Conservation (phyloP, 1,284 basidiomycete genomes). For the Entoloma clypeatum region DNA sequence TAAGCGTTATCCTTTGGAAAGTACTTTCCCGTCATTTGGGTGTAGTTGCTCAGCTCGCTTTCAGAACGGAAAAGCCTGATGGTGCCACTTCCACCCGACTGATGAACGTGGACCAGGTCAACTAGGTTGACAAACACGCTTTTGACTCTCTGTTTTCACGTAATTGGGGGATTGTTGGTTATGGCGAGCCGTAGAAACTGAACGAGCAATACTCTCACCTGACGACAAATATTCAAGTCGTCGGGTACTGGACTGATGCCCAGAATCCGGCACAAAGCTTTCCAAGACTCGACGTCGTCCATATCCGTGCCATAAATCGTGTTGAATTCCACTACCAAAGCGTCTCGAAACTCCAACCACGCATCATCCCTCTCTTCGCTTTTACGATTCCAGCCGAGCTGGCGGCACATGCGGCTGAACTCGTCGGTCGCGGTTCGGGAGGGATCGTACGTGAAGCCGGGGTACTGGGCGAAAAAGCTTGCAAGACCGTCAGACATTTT, state of each 20-base stretch:
- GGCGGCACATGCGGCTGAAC: slow-evolving; percentile 16
- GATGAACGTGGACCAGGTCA: slow-evolving; percentile 12
- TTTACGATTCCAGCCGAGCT: slow-evolving; percentile 11
- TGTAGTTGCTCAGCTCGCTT: slow-evolving; percentile 13
- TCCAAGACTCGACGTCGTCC: slow-evolving; percentile 21
- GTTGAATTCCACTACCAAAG: slow-evolving; percentile 23
- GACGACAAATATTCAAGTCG: slow-evolving; percentile 17
- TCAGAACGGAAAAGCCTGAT: slow-evolving; percentile 13
- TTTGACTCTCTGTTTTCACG: slow-evolving; percentile 8
- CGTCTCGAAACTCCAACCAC: slow-evolving; percentile 12
- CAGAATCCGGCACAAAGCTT: slow-evolving; percentile 16
- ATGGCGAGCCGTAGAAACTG: not conserved
- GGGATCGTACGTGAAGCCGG: slow-evolving; percentile 17
- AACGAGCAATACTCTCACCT: slow-evolving; percentile 12
- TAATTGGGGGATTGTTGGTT: not conserved
- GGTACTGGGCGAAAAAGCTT: slow-evolving; percentile 15
- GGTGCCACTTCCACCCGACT: not conserved
- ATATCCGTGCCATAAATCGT: slow-evolving; percentile 19
- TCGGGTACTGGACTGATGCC: slow-evolving; percentile 16
- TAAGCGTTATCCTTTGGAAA: slow-evolving; percentile 14
- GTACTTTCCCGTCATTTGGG: not conserved
- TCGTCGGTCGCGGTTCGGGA: slow-evolving; percentile 19
- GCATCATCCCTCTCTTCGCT: not conserved
- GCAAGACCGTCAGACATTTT: too few species aligned
- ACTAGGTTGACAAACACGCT: slow-evolving; percentile 17